A percentile compares a stretch with the other conserved stretches of the same genome.
phyloP scores from a whole-genome alignment of 2,329 filamentous ascomycete species.

The Diaporthe sp. region DNA sequence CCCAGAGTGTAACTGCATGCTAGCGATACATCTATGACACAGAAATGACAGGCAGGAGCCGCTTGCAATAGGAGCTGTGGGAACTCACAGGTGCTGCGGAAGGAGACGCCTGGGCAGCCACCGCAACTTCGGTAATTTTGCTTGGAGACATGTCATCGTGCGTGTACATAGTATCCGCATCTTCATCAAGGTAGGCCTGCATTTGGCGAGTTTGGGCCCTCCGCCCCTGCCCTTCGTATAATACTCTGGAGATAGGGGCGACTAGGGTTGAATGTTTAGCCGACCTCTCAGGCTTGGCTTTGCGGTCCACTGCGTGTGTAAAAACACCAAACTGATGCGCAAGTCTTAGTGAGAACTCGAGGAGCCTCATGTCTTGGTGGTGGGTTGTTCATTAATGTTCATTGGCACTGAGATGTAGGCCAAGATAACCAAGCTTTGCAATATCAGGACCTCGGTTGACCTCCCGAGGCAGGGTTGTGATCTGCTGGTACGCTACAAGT shows the following conservation, averaged over 20 bases:
- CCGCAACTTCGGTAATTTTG: neutral
- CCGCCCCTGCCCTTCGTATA: neutral
- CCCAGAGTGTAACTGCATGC: neutral
- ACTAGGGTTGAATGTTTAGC: neutral
- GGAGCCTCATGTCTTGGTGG: neutral
- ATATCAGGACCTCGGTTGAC: conserved; percentile 14
- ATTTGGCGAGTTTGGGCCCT: neutral
- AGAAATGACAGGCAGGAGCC: neutral
- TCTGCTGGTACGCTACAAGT: neutral
- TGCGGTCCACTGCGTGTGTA: neutral
- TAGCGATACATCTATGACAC: neutral
- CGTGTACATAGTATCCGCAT: neutral
- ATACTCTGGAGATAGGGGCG: neutral
- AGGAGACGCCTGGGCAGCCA: no score
- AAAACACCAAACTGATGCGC: neutral
- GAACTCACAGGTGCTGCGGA: neutral
- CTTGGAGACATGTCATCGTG: neutral
- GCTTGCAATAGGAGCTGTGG: neutral
- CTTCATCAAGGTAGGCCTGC: neutral
- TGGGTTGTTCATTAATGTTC: neutral
- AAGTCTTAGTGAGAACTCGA: neutral
- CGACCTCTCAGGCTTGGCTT: neutral
- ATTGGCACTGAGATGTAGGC: neutral
- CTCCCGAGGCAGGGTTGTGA: conserved; percentile 4
- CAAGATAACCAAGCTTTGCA: conserved; percentile 18